Percentiles rank a stretch among this genome's conserved stretches.
Conservation (phyloP, 257 asterid genomes). For the Solanum megistacrolobum region DNA sequence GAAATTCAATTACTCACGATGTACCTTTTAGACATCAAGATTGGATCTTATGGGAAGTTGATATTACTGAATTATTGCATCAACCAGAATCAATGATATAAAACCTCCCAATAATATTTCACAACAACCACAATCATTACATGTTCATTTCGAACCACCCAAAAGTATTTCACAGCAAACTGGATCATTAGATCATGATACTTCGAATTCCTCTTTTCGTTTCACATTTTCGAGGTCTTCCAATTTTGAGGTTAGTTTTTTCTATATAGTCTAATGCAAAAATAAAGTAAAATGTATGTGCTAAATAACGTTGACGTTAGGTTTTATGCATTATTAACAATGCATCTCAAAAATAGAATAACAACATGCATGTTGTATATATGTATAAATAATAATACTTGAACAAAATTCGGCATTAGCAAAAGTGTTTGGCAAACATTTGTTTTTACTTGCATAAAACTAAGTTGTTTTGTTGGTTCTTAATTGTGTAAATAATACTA, state of each 20-base stretch:
- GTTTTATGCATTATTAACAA: background rate
- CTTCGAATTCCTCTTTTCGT: background rate
- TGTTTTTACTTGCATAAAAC: too few species aligned
- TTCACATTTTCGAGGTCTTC: background rate
- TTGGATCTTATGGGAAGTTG: conserved; percentile 7
- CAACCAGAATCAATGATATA: background rate
- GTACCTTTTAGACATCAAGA: background rate
- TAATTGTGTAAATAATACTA: too few species aligned
- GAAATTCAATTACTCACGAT: conserved; percentile 4
- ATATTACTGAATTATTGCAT: conserved; percentile 16
- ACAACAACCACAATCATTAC: background rate
- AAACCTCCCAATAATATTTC: background rate
- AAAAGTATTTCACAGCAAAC: background rate
- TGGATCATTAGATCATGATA: background rate
- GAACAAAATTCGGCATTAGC: too few species aligned
- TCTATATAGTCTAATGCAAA: background rate
- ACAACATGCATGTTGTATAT: too few species aligned
- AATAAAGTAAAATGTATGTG: background rate
- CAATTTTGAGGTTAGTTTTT: background rate
- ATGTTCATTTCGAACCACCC: background rate
- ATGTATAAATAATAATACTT: too few species aligned
- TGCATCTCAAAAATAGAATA: too few species aligned
- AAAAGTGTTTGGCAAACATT: too few species aligned
- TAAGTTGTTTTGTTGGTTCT: too few species aligned
- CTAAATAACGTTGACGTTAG: background rate